Evolutionary conservation across 2,329 filamentous ascomycete genomes (phyloP), one percentile per base, ranked within the genome.

Genomic region (Chaetomium sp.): DNA sequence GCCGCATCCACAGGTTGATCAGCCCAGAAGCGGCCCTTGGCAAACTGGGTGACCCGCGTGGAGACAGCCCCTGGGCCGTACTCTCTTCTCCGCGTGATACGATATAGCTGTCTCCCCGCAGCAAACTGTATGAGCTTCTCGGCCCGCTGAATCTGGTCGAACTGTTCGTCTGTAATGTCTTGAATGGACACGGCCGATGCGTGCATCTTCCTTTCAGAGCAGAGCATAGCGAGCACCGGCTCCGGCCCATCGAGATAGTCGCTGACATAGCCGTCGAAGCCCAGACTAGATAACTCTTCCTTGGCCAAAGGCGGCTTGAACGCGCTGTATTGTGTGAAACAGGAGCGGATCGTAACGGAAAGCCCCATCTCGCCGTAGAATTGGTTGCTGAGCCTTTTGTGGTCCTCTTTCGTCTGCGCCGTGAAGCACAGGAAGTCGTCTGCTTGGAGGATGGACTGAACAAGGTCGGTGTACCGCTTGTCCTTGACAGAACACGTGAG

Each of bases 141-240:
- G 57, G 81, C 83, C 16, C 79, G 77, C 50, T 85, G 78, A 38
- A 97, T 79, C n/a, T 76, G 78, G n/a, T 89, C 81, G 71, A 89
- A 92, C 70, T 92, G 87, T 47, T 84, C 81, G 35, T 91, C 85
- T 2, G 76, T 85, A 38, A 93, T 86, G 10, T 91, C 86, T 5
- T 75, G 75, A 16, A 87, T 78, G 19, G 85, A 81, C 53, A 94
- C 83, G 0, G 87, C 92, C 6, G 89, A 88, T 29, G 81, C 79
- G 71, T 96, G 87, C 7, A 97, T 76, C 60, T 80, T 83, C 64
- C 84, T 86, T 70, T 91, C 89, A 13, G 87, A 84, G 75, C 93
- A 97, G 25, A 99, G 84, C 90, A 96, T 95, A 7, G 92, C 90
- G 38, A 98, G 79, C 1, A 99, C 91, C 1, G 91, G 85, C 1